Base-by-base conservation (phyloP, 1,284 basidiomycete species). In the Xerocomus tenax region DNA sequence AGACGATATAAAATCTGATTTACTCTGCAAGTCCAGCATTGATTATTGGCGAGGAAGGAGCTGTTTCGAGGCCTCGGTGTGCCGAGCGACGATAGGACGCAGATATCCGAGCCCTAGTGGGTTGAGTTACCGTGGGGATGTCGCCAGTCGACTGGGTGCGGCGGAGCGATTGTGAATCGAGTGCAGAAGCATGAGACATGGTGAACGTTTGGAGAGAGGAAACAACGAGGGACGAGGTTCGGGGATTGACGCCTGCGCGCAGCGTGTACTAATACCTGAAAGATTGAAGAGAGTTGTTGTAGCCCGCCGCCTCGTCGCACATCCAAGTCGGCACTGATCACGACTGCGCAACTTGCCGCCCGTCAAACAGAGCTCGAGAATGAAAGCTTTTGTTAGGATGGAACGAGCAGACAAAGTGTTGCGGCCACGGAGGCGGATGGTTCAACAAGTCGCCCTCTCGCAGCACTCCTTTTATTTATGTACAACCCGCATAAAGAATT, bases 121-220 rank as follows among this genome's bases (percentile, higher is more conserved):
- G 62, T 34, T 47, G 60, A 23, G 57, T 36, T 19, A 58, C 13
- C 4, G 65, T 51, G 21, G 64, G 63, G 45, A 69, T 67, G 56
- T 66, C 62, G 1, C 67, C 65, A n/a, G 67, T 68, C 3, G 65
- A 69, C 55, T 67, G 67, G 7, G 65, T 69, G 45, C 67, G 55
- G 38, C 68, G 62, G 32, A 66, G 56, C 53, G 59, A 64, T 57
- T 65, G 64, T 47, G 63, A 65, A 57, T 69, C 64, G 44, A 55
- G 48, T 32, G 60, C 44, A 23, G 55, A 55, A 39, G 59, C 39
- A 29, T 55, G 55, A 42, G 66, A 56, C 67, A 69, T 66, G 52
- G 45, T 55, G 58, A 58, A 48, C 41, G 61, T 57, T 54, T 16
- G 26, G 52, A 50, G 56, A 43, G 35, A 51, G 38, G 44, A 51